Evolutionary conservation across 2,329 filamentous ascomycete species (phyloP).

Genomic region (Fonsecaea pugnacius): DNA sequence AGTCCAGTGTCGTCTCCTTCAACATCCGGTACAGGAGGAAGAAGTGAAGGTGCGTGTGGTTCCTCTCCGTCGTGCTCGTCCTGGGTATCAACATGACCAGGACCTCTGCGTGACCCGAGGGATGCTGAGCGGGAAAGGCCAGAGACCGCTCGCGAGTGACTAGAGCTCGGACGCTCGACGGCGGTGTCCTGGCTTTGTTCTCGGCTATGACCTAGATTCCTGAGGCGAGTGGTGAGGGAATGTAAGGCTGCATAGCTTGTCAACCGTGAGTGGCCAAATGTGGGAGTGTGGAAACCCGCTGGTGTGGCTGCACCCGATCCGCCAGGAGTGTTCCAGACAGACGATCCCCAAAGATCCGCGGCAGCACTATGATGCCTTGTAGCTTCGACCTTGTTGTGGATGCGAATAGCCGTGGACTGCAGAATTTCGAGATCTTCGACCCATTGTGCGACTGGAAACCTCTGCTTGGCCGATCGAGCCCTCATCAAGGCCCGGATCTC

Average conservation of each 20-base stretch:
- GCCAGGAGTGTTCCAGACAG: constrained; percentile 21
- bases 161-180: not conserved
- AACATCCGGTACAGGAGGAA: constrained; percentile 28
- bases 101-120: constrained; percentile 48
- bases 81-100: constrained; percentile 43
- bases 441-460: constrained; percentile 71
- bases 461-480: constrained; percentile 66
- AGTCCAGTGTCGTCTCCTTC: constrained; percentile 42
- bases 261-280: constrained; percentile 41
- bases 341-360: constrained; percentile 20
- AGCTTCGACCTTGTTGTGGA: constrained; percentile 55
- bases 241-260: constrained; percentile 41
- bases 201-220: constrained; percentile 45
- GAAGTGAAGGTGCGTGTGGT: constrained; percentile 32
- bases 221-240: constrained; percentile 45
- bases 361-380: constrained; percentile 34
- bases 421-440: constrained; percentile 67
- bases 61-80: constrained; percentile 38
- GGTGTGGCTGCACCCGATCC: constrained; percentile 35
- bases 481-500: constrained; percentile 66
- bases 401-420: constrained; percentile 63
- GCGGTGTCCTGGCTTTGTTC: constrained; percentile 42
- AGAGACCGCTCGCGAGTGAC: constrained; percentile 6
- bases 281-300: constrained; percentile 44
- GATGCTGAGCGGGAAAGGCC: constrained; percentile 42